Base-by-base conservation (phyloP, 306 rosid species). In the Prunus dulcis region DNA sequence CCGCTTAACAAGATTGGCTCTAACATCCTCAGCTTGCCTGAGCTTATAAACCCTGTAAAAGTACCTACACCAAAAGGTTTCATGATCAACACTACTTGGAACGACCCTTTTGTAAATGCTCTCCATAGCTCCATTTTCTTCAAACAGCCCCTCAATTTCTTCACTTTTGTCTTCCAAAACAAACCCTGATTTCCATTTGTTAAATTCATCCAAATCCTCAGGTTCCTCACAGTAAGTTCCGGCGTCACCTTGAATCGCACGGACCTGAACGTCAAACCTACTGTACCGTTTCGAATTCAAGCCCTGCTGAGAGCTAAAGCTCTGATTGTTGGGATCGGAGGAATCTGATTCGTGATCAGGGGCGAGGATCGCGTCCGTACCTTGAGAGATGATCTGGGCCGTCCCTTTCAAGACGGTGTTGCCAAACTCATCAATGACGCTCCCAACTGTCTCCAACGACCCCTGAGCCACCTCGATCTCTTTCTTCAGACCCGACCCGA, bases 381-480 rank as follows among this genome's bases (percentile, higher is more conserved):
- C 90, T 68, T 89, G 89, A 22, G 97, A 80, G 73, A 93, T 82
- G 80, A 93, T 89, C 89, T 91, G 89, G 71, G 91, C 88, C 76
- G 98, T 93, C 6, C 96, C 93, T 83, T 88, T 86, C 41, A 91
- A 38, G n/a, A 91, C 98, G 67, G 91, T 74, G 89, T 50, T 89
- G 32, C 97, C 93, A 9, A 93, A 60, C 87, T 89, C 92, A 43
- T 93, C 97, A 53, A 93, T 80, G 51, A 64, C 88, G 74, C 86
- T 85, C 20, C 91, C 88, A 9, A 93, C 96, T 9, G 89, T 78
- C 84, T 81, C 93, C 38, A 93, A 74, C 53, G 96, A 93, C 7
- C 93, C 98, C 1, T 91, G 97, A 11, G 96, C 98, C 17, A 93
- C 98, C 81, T 89, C 98, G 38, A 91, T 87, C 86, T 93, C 97